These are phyloP conservation scores for Aspergillus aculeatus DNA, from an alignment of 2,329 filamentous ascomycete genomes.

Conservation along the genomic window DNA sequence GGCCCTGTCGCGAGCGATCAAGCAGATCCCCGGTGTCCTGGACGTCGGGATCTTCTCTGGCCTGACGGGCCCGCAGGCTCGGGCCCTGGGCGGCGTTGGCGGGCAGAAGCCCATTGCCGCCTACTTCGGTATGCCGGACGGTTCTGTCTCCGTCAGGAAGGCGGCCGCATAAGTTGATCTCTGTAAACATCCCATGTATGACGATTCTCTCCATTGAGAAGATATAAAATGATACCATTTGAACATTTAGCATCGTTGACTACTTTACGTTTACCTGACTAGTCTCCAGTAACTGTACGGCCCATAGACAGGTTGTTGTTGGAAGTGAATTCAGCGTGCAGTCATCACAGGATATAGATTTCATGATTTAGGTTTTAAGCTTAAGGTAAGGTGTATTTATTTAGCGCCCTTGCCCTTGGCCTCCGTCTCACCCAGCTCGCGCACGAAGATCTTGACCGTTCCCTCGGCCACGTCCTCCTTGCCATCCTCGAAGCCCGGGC, in stretches of 20 bases:
- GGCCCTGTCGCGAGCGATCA: constrained; percentile 69
- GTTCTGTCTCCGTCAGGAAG: constrained; percentile 59
- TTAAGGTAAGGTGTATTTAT: constrained; percentile 34
- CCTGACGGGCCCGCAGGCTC: constrained; percentile 70
- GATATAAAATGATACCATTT: constrained; percentile 21
- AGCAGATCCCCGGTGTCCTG: constrained; percentile 79
- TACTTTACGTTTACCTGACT: constrained; percentile 1
- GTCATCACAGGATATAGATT: constrained; percentile 13
- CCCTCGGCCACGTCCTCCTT: constrained; percentile 74
- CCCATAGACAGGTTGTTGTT: background rate
- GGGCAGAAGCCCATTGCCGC: constrained; percentile 90
- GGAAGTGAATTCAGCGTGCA: background rate
- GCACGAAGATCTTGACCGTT: constrained; percentile 71
- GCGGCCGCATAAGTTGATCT: constrained; percentile 27
- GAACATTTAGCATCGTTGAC: constrained; percentile 13
- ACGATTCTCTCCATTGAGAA: background rate
- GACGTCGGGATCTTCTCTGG: constrained; percentile 92
- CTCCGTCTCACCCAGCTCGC: constrained; percentile 83
- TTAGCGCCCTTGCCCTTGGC: constrained; percentile 81
- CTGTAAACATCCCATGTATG: background rate
- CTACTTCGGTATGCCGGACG: constrained; percentile 90
- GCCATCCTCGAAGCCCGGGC: constrained; percentile 84
- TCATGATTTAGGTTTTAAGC: background rate
- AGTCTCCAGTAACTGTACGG: constrained; percentile 6
- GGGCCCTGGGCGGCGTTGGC: constrained; percentile 59